Evolutionary conservation across 2,329 filamentous ascomycete species (phyloP).

Genomic region (Venturia asperata): DNA sequence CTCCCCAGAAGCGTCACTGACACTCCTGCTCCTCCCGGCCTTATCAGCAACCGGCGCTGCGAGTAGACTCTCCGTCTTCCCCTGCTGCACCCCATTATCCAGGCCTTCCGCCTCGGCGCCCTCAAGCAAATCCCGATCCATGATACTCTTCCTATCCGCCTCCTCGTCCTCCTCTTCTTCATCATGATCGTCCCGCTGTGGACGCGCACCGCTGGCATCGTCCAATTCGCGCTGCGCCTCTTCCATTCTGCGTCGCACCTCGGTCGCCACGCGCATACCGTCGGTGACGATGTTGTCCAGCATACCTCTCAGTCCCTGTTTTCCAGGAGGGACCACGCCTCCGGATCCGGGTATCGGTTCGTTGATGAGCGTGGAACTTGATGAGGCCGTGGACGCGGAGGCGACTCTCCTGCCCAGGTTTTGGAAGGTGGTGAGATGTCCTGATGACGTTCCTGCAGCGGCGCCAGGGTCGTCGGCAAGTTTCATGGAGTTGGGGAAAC

Average conservation of each 20-base stretch:
- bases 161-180: conserved; percentile 62
- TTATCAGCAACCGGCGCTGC: not conserved
- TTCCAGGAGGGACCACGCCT: conserved; percentile 41
- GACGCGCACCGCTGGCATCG: conserved; percentile 37
- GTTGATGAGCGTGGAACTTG: conserved; percentile 26
- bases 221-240: conserved; percentile 91
- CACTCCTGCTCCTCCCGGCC: not conserved
- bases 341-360: conserved; percentile 24
- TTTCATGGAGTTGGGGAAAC: conserved; percentile 88
- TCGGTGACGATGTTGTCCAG: conserved; percentile 97
- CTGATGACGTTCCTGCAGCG: conserved; percentile 47
- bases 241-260: conserved; percentile 88
- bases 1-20: conserved; percentile 7
- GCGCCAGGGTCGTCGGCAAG: conserved; percentile 59
- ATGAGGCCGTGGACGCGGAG: conserved; percentile 36
- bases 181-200: conserved; percentile 43
- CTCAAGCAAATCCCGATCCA: conserved; percentile 41
- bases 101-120: conserved; percentile 44
- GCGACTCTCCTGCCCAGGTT: conserved; percentile 44
- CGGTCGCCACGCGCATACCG: conserved; percentile 89
- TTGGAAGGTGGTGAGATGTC: conserved; percentile 78
- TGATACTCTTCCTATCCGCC: conserved; percentile 26
- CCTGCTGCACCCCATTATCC: conserved; percentile 10
- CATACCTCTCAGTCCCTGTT: conserved; percentile 74
- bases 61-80: conserved; percentile 4